A percentile compares a stretch with the other conserved stretches of the same genome.
phyloP scores from a whole-genome alignment of 345 rosid genomes.

The Lumnitzera littorea region DNA sequence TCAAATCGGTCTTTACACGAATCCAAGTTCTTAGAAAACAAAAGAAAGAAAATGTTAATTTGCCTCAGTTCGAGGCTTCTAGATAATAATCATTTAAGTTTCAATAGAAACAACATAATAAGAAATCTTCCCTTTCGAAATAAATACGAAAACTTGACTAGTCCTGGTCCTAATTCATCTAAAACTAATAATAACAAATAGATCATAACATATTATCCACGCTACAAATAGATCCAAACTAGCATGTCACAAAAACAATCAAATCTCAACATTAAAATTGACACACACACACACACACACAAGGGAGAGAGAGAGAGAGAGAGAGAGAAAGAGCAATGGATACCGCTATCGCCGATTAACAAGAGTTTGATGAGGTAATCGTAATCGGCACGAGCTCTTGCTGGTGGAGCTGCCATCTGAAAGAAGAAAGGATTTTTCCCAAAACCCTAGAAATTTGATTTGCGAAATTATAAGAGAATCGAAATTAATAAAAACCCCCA shows the following conservation, averaged over 20 bases:
- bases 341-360: slow-evolving; percentile 30
- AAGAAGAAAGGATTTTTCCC: background rate
- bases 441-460: background rate
- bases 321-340: background rate
- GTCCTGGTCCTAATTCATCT: background rate
- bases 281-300: no score
- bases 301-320: background rate
- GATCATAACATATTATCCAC: background rate
- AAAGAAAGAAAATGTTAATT: no score
- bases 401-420: slow-evolving; percentile 26
- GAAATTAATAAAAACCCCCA: background rate
- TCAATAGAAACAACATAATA: no score
- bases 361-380: slow-evolving; percentile 30
- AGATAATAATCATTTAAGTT: no score
- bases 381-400: slow-evolving; percentile 24
- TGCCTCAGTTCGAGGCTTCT: no score
- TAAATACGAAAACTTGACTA: no score
- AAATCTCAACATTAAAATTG: background rate
- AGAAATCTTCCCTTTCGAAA: no score
- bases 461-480: background rate
- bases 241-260: background rate
- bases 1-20: no score
- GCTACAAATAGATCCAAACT: background rate
- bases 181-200: no score
- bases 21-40: no score